phyloP scores from a whole-genome alignment of 257 asterid genomes.

The Solanum infundibuliforme region DNA sequence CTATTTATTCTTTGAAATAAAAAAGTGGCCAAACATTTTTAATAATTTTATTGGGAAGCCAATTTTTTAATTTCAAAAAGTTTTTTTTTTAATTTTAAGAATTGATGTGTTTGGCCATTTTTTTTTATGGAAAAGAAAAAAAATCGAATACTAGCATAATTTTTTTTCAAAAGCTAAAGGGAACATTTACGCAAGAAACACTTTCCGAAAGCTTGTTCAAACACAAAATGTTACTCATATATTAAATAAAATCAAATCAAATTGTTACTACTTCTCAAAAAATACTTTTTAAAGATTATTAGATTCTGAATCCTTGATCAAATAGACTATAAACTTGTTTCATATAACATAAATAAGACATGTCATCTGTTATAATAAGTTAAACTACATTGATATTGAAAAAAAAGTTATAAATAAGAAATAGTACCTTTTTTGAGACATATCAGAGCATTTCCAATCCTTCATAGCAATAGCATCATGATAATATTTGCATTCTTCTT shows the following conservation, averaged over 20 bases:
- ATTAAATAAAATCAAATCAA: not conserved
- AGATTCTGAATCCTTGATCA: not conserved
- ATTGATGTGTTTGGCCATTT: not conserved
- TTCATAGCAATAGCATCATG: slow-evolving; percentile 17
- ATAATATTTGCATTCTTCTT: slow-evolving; percentile 16
- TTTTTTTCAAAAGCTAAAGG: not conserved
- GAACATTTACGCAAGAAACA: not conserved
- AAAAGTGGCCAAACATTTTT: not conserved
- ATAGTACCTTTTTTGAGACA: slow-evolving; percentile 14
- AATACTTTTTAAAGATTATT: not conserved
- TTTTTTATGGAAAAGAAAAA: not conserved
- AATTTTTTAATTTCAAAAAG: not conserved
- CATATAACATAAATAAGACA: not conserved
- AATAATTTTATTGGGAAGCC: not conserved
- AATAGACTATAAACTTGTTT: not conserved
- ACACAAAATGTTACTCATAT: not conserved
- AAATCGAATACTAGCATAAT: not conserved
- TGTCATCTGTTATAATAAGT: not conserved
- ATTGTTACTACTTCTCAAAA: not conserved
- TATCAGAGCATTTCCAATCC: slow-evolving; percentile 31
- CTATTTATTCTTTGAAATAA: not conserved
- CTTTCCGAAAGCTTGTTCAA: not conserved
- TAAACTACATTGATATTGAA: not conserved
- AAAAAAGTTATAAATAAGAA: not conserved
- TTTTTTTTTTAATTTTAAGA: not conserved